Base-by-base conservation (phyloP, 495 filamentous ascomycete genomes). In the Podospora pseudoanserina region DNA sequence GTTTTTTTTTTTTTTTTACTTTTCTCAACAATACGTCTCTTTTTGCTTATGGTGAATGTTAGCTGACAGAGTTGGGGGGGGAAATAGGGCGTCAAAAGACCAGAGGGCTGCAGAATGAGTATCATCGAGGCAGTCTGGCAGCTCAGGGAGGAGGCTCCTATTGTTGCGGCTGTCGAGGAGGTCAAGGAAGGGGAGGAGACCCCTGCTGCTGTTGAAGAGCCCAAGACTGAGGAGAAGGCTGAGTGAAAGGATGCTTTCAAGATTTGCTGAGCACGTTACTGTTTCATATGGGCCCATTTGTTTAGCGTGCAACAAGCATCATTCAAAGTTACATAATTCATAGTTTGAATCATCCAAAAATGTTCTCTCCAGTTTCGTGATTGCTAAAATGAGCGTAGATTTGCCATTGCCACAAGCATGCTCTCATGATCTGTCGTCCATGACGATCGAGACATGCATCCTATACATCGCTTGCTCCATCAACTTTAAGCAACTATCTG, bases 71-170 rank as follows among this genome's bases (percentile, higher is more conserved):
- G 23, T 23, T 23, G 23, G 23, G 23, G 23, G 20, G 23, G 1
- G 0, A 20, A 9, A 34, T 11, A 82, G 80, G 79, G 80, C 2
- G 75, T 81, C 62, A 73, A 66, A 0, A 71, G 79, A 65, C 71
- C 76, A 4, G 73, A 77, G 34, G 79, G 78, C 9, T 84, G 80
- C 68, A 72, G 81, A 28, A 85, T 85, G 82, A 81, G 79, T 65
- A 77, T 84, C 60, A 69, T 85, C 58, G 83, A 85, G 72, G 83
- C 83, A 6, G 79, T 84, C 13, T 85, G 83, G 83, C 72, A 79
- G 68, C 28, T 61, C 39, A 56, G 5, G 4, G 70, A 44, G 32
- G 60, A 67, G 44, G 19, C 39, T 9, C 3, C 11, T n/a, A 27
- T 30, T 19, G 68, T 4, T 1, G 60, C 16, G 20, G 61, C 49